Evolutionary conservation across 2,329 filamentous ascomycete genomes (phyloP).

Genomic region (Coniochaeta sp.): DNA sequence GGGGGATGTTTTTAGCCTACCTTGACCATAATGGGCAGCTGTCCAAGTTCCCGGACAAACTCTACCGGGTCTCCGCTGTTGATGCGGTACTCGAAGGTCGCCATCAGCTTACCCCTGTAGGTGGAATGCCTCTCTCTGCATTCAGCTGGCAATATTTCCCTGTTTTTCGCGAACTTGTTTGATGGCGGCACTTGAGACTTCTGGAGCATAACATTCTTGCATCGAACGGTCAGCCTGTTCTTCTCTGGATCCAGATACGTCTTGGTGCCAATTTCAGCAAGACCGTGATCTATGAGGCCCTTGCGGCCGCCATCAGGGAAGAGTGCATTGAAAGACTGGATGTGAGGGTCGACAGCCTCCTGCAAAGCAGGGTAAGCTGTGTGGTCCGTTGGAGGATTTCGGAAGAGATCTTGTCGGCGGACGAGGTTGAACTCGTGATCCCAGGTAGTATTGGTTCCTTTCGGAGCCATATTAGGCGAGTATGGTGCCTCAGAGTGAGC

Average conservation of each 20-base stretch:
- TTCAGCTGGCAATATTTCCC: constrained; percentile 85
- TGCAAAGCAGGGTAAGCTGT: constrained; percentile 84
- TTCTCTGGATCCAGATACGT: constrained; percentile 77
- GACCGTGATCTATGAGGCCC: constrained; percentile 58
- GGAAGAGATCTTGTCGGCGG: constrained; percentile 81
- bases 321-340: constrained; percentile 90
- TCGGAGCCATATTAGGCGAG: constrained; percentile 38
- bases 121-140: constrained; percentile 89
- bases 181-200: constrained; percentile 70
- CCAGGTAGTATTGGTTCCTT: constrained; percentile 63
- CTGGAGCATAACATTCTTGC: constrained; percentile 75
- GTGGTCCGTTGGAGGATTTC: constrained; percentile 77
- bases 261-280: constrained; percentile 87
- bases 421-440: constrained; percentile 79
- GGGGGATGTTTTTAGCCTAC: constrained; percentile 34
- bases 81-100: constrained; percentile 75
- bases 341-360: constrained; percentile 80
- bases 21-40: constrained; percentile 89
- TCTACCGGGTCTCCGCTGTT: constrained; percentile 83
- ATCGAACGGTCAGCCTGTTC: constrained; percentile 71
- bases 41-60: constrained; percentile 75
- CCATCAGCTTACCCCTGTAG: constrained; percentile 80
- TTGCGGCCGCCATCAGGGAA: constrained; percentile 61
- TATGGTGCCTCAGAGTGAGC: neutral
- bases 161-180: constrained; percentile 78